Conservation (phyloP, 305 asterid genomes). For the Fraxinus sp. region DNA sequence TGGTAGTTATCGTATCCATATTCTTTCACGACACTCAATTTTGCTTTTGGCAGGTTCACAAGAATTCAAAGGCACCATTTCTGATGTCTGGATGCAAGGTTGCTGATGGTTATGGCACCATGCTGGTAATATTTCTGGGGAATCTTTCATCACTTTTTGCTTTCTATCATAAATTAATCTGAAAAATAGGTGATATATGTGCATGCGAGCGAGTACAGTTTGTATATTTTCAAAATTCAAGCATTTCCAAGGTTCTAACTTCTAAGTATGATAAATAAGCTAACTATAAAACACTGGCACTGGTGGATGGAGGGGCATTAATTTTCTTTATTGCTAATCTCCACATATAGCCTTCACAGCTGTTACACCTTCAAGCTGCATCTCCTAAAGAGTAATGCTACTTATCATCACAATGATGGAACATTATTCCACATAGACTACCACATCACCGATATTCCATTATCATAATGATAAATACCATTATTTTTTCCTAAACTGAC, state of each 20-base stretch:
- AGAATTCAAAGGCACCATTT: constrained; percentile 80
- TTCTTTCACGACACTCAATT: constrained; percentile 21
- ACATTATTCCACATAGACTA: neutral
- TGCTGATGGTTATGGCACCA: constrained; percentile 93
- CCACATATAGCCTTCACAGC: neutral
- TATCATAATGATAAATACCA: neutral
- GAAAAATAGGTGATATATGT: neutral
- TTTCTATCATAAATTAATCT: neutral
- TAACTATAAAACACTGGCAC: neutral
- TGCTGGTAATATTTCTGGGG: constrained; percentile 63
- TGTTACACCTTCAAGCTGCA: neutral
- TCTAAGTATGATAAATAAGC: neutral
- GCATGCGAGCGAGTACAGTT: neutral
- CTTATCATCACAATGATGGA: neutral
- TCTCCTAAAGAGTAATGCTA: neutral
- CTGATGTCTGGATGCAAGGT: constrained; percentile 98
- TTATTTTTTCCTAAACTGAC: neutral
- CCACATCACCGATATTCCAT: neutral
- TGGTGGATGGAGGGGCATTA: neutral
- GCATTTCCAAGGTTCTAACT: neutral
- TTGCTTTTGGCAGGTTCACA: constrained; percentile 59
- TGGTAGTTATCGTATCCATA: constrained; percentile 6
- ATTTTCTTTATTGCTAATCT: constrained; percentile 5
- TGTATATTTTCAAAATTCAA: neutral
- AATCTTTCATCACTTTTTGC: constrained; percentile 16